phyloP scores from a whole-genome alignment of 169 alveolate species.

The Eimeria tenella region DNA sequence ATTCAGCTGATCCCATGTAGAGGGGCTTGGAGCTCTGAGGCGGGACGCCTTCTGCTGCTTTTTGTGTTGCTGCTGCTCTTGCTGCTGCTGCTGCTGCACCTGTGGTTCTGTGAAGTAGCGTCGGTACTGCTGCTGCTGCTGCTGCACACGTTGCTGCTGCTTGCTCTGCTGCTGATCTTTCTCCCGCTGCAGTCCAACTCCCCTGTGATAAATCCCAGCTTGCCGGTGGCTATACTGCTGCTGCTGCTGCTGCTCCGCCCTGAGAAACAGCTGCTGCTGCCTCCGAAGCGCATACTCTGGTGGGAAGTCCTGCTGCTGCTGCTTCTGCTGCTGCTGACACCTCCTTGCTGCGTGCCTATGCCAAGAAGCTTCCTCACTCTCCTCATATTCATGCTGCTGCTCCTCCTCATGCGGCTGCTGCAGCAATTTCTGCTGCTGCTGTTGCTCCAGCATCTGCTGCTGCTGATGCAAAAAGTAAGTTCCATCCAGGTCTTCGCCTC shows the following conservation, averaged over 20 bases:
- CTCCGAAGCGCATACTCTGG: background rate
- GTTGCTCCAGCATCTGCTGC: background rate
- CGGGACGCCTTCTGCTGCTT: background rate
- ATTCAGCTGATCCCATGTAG: background rate
- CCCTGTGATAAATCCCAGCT: background rate
- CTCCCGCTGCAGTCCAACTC: background rate
- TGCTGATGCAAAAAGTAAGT: background rate
- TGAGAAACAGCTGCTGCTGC: background rate
- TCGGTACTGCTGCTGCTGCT: background rate
- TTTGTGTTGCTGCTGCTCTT: background rate
- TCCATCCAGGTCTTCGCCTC: too few species aligned
- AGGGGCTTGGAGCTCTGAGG: background rate
- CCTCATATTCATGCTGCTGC: background rate
- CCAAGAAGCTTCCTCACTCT: background rate
- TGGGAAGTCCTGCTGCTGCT: background rate
- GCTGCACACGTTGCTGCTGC: background rate
- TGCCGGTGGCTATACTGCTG: background rate
- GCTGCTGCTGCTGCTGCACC: background rate
- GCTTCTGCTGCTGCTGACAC: background rate
- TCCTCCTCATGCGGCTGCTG: constrained; percentile 10
- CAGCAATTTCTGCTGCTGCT: background rate
- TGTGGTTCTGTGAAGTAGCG: background rate
- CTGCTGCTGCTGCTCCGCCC: constrained; percentile 11
- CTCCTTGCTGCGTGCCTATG: background rate
- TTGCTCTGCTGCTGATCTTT: background rate